These are phyloP conservation scores for Murraya koenigii DNA, from an alignment of 345 rosid species.

Conservation along the genomic window DNA sequence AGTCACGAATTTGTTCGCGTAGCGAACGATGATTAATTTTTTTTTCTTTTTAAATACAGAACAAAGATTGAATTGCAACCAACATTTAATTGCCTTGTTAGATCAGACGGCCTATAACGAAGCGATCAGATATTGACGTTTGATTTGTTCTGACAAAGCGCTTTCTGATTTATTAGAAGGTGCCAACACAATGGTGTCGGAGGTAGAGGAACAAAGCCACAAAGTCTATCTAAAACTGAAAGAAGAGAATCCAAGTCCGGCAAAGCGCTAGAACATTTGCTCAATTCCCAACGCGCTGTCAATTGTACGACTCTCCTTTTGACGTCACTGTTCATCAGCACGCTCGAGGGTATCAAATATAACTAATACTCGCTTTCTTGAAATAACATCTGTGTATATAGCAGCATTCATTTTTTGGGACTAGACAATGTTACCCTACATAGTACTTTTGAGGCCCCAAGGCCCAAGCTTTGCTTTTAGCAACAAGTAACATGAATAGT, in stretches of 20 bases:
- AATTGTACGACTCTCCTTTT: not conserved
- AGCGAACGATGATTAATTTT: no score
- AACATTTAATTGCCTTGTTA: no score
- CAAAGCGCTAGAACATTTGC: not conserved
- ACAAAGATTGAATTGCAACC: no score
- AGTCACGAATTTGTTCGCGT: no score
- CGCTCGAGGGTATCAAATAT: not conserved
- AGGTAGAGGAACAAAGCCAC: not conserved
- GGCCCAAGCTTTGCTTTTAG: not conserved
- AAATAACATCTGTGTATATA: not conserved
- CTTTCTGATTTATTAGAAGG: not conserved
- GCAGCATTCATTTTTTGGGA: not conserved
- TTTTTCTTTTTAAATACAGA: no score
- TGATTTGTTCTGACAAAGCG: not conserved
- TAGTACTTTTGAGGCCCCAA: not conserved
- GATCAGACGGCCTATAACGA: no score
- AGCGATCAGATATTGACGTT: not conserved
- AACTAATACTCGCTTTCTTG: not conserved
- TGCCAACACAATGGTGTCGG: not conserved
- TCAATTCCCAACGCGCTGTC: conserved; percentile 7
- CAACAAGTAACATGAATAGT: no score
- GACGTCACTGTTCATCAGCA: not conserved
- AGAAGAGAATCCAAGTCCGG: conserved; percentile 8
- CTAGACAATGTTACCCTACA: not conserved
- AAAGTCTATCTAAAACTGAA: not conserved